phyloP scores from a whole-genome alignment of 176 grass and related monocot genomes.

The Tillandsia fasciculata region DNA sequence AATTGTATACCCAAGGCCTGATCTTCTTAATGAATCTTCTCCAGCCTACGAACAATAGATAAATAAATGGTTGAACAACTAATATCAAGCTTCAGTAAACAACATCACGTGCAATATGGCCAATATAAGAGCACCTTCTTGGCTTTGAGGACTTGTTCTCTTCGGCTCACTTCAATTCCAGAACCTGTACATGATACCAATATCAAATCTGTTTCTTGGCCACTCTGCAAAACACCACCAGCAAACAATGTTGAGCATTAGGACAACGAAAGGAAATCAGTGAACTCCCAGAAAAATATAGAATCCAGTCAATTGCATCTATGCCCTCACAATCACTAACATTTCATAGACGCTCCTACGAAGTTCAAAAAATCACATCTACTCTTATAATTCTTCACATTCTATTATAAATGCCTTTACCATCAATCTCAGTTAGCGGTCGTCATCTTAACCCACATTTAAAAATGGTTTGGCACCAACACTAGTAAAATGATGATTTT shows the following conservation, averaged over 20 bases:
- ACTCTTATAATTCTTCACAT: no score
- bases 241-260: neutral
- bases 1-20: conserved; percentile 96
- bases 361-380: no score
- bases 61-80: conserved; percentile 1
- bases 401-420: no score
- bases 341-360: no score
- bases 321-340: no score
- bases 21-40: conserved; percentile 86
- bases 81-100: conserved; percentile 14
- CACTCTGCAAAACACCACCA: conserved; percentile 42
- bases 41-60: conserved; percentile 43
- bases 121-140: conserved; percentile 60
- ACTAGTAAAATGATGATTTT: no score
- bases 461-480: no score
- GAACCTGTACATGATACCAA: conserved; percentile 90
- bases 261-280: neutral
- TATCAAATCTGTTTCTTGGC: conserved; percentile 91
- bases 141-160: conserved; percentile 95
- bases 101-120: conserved; percentile 10
- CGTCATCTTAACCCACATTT: no score
- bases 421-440: no score
- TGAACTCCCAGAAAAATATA: no score
- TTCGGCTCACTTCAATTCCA: conserved; percentile 73
- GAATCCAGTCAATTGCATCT: no score